Conservation (phyloP, 768 basidiomycete genomes). For the Astraeus odoratus region DNA sequence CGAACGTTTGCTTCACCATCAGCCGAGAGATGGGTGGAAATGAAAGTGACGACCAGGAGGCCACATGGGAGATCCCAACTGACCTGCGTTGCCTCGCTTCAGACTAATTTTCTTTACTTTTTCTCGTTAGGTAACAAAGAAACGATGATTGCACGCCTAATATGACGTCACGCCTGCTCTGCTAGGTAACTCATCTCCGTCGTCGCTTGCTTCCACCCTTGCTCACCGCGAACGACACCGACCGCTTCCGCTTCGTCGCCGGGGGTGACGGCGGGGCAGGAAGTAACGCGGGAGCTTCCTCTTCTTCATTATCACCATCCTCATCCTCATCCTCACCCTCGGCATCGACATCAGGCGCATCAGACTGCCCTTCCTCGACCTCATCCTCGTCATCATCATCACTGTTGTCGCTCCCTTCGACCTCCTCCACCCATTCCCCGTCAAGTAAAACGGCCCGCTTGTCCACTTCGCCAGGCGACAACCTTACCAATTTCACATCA, state of each 20-base stretch:
- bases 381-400: slow-evolving; percentile 27
- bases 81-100: too few relatives aligned
- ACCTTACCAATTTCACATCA: slow-evolving; percentile 51
- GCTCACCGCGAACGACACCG: slow-evolving; percentile 43
- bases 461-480: slow-evolving; percentile 35
- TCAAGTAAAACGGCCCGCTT: slow-evolving; percentile 36
- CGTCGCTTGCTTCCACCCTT: slow-evolving; percentile 14
- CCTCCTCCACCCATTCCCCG: slow-evolving; percentile 27
- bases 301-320: slow-evolving; percentile 39
- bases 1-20: slow-evolving; percentile 46
- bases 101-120: too few relatives aligned
- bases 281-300: slow-evolving; percentile 33
- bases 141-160: neutral
- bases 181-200: neutral
- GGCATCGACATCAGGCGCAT: slow-evolving; percentile 18
- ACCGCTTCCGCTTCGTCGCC: slow-evolving; percentile 38
- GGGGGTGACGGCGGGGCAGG: slow-evolving; percentile 23
- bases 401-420: slow-evolving; percentile 24
- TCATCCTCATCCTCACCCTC: slow-evolving; percentile 32
- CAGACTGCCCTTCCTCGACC: slow-evolving; percentile 33
- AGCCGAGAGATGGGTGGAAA: neutral
- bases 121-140: too few relatives aligned
- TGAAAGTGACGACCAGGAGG: neutral
- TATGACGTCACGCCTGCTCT: slow-evolving; percentile 2
- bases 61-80: too few relatives aligned